Evolutionary conservation across 2,329 filamentous ascomycete species (phyloP).

Genomic region (Nemania serpens): DNA sequence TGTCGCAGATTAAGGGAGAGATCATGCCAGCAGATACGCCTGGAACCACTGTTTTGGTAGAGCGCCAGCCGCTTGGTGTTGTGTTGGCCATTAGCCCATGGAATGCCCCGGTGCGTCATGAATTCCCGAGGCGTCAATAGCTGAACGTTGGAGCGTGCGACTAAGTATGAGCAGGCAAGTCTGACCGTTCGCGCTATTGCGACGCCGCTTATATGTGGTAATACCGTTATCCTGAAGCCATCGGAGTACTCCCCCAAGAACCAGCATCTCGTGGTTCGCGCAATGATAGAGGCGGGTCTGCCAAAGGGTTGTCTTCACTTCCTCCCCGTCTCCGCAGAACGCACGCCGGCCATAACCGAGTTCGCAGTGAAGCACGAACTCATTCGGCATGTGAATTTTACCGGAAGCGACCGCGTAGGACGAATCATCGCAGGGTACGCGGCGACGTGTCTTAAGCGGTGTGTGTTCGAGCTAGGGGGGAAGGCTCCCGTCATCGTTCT

Average conservation of each 20-base stretch:
- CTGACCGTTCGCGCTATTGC: constrained; percentile 26
- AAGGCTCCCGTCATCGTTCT: constrained; percentile 80
- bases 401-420: constrained; percentile 75
- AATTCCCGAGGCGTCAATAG: background rate
- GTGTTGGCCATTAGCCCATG: constrained; percentile 80
- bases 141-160: background rate
- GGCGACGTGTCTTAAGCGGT: constrained; percentile 76
- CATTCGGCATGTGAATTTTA: constrained; percentile 85
- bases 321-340: constrained; percentile 66
- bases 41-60: constrained; percentile 65
- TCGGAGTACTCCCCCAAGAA: constrained; percentile 69
- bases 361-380: constrained; percentile 68
- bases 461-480: constrained; percentile 80
- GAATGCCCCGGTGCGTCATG: constrained; percentile 50
- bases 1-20: constrained; percentile 33
- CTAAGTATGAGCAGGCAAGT: constrained; percentile 14
- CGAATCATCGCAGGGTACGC: constrained; percentile 72
- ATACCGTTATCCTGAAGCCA: constrained; percentile 75
- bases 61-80: constrained; percentile 77
- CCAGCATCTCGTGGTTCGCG: constrained; percentile 64
- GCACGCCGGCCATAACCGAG: constrained; percentile 69
- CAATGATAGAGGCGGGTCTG: constrained; percentile 75
- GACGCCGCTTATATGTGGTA: constrained; percentile 67
- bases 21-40: constrained; percentile 42
- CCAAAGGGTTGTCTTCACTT: constrained; percentile 77